These are phyloP conservation scores for Septoria petroselini DNA, from an alignment of 2,329 filamentous ascomycete species.

Conservation along the genomic window DNA sequence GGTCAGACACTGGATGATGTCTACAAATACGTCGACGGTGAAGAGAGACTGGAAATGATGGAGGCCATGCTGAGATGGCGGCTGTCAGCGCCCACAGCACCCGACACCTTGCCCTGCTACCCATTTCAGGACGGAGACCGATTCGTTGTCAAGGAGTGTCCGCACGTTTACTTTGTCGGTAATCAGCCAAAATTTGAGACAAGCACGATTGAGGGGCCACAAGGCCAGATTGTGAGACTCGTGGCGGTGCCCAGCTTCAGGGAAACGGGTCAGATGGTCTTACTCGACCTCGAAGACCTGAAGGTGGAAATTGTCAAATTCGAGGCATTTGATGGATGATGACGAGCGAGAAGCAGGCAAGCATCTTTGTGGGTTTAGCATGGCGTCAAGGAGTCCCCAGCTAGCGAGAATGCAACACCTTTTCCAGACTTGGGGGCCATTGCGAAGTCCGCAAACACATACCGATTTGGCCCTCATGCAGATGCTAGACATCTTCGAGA, in stretches of 20 bases:
- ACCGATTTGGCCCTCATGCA: too few species aligned
- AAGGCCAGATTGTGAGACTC: constrained; percentile 68
- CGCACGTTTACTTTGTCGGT: constrained; percentile 81
- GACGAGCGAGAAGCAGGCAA: background rate
- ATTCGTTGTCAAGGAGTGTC: constrained; percentile 79
- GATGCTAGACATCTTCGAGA: too few species aligned
- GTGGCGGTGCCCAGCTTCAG: constrained; percentile 81
- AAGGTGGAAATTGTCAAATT: constrained; percentile 70
- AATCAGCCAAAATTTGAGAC: constrained; percentile 60
- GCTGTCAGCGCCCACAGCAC: constrained; percentile 85
- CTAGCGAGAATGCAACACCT: too few species aligned
- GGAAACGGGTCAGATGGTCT: constrained; percentile 71
- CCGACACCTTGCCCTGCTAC: constrained; percentile 94
- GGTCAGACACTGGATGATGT: constrained; percentile 94
- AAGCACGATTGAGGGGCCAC: constrained; percentile 51
- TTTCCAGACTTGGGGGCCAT: too few species aligned
- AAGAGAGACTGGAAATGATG: constrained; percentile 82
- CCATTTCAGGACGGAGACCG: constrained; percentile 93
- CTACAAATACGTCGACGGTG: constrained; percentile 75
- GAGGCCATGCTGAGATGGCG: constrained; percentile 92
- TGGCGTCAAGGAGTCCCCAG: too few species aligned
- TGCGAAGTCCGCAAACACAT: too few species aligned
- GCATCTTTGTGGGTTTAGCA: too few species aligned
- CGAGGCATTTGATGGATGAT: constrained; percentile 38
- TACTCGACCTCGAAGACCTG: constrained; percentile 82